Percentiles rank a stretch among this genome's conserved stretches.
These are phyloP conservation scores for Capsicum rhomboideum DNA, from an alignment of 257 asterid species.

Conservation along the genomic window DNA sequence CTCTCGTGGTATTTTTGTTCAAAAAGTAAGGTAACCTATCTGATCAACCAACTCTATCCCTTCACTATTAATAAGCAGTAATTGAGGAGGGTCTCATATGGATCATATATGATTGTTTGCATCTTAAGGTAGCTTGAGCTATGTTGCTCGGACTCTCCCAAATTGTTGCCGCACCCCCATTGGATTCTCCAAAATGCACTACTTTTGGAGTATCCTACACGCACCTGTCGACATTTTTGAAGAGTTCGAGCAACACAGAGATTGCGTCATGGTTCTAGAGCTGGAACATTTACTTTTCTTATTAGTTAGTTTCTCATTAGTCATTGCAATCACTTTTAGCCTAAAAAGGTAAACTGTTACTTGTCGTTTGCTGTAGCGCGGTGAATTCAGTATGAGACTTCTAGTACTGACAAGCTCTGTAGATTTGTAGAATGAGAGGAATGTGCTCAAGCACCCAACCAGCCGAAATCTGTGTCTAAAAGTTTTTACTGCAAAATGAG, in stretches of 20 bases:
- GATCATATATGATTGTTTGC: background rate
- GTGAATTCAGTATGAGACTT: background rate
- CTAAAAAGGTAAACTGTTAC: background rate
- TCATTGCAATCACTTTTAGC: background rate
- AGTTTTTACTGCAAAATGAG: background rate
- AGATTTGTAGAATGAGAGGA: background rate
- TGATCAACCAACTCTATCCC: background rate
- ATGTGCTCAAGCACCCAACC: background rate
- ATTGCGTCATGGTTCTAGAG: background rate
- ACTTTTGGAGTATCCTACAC: no score
- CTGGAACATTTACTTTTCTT: background rate
- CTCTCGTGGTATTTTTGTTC: background rate
- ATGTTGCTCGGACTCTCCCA: no score
- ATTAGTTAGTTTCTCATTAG: no score
- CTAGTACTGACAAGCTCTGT: background rate
- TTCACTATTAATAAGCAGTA: background rate
- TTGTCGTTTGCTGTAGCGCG: background rate
- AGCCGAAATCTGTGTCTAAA: background rate
- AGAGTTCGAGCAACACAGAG: no score
- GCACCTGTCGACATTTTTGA: no score
- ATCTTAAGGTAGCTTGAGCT: background rate
- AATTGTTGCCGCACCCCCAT: no score
- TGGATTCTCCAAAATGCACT: no score
- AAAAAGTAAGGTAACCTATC: background rate
- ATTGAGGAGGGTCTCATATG: background rate